Base-by-base conservation (phyloP, 1,139 yeast genomes). In the Pneumocystis jirovecii region DNA sequence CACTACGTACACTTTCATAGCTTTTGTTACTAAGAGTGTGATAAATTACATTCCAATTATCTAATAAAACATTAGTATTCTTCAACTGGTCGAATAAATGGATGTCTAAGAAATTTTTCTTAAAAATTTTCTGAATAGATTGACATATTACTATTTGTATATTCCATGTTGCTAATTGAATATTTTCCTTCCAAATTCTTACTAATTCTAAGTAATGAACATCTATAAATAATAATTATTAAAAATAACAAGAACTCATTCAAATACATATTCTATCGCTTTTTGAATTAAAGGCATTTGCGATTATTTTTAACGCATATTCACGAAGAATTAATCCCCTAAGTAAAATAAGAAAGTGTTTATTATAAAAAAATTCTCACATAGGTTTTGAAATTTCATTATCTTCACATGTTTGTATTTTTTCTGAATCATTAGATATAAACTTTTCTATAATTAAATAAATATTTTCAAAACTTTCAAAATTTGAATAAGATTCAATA, bases 401-500 rank as follows among this genome's bases (percentile, higher is more conserved):
- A 19, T 50, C 60, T 12, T 57, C 17, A 37, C 19, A 64, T 25
- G 35, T 40, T n/a, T 62, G 60, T 62, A 61, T 64, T 42, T 25
- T 25, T 15, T 62, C 65, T 56, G 42, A 29, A 60, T 25, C 31
- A 40, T 37, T 61, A 25, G 39, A 64, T n/a, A 64, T 60, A n/a
- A 61, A 21, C n/a, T 61, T 60, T 35, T 62, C 62, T 17, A 64
- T 62, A 44, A 61, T 39, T 29, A 45, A 60, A 35, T 37, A 31
- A n/a, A 63, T 45, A 3, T 39, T 63, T 21, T 34, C 62, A 25
- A 64, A 64, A 19, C 45, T 31, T 50, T 62, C 65, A 42, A 21
- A 37, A 6, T 29, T 45, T 3, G 29, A 17, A 61, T 64, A 63
- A 50, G 45, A 31, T 10, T 40, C 44, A 15, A 68, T 34, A 40